Percentiles rank a stretch among this genome's conserved stretches.
Evolutionary conservation across 208 protist species (phyloP).

Genomic region (Crithidia sp.): DNA sequence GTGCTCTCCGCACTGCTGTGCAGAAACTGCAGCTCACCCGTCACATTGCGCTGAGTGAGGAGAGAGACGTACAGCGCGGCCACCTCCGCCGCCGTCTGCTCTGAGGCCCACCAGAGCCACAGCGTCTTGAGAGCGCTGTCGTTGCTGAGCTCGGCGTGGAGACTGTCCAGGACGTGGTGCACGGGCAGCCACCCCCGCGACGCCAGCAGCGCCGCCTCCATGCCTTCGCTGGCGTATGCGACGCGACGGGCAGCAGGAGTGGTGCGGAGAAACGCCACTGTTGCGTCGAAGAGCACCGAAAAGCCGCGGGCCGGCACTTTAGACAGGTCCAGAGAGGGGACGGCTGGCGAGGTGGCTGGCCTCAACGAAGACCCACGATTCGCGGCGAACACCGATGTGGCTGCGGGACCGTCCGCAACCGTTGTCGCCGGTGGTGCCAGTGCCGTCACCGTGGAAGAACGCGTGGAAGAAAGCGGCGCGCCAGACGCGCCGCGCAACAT

Average conservation of each 20-base stretch:
- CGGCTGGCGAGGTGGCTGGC: not conserved
- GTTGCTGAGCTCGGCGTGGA: not conserved
- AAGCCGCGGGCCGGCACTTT: slow-evolving; percentile 11
- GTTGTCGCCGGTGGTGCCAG: no score
- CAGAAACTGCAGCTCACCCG: slow-evolving; percentile 28
- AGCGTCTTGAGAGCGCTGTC: slow-evolving; percentile 16
- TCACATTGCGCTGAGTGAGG: slow-evolving; percentile 9
- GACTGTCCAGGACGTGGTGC: slow-evolving; percentile 7
- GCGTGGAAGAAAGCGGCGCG: no score
- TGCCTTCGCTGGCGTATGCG: not conserved
- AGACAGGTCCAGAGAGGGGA: slow-evolving; percentile 3
- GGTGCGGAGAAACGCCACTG: slow-evolving; percentile 11
- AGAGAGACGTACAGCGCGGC: slow-evolving; percentile 11
- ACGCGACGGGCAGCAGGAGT: not conserved
- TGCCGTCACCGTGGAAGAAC: no score
- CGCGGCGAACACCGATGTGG: no score
- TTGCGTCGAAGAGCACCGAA: slow-evolving; percentile 15
- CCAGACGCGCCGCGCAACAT: no score
- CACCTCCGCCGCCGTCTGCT: not conserved
- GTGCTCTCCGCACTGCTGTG: slow-evolving; percentile 1
- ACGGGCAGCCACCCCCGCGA: slow-evolving; percentile 26
- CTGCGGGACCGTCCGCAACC: no score
- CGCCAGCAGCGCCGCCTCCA: not conserved
- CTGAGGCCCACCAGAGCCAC: slow-evolving; percentile 7
- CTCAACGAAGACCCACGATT: no score